Evolutionary conservation across 148 eudicot species (phyloP).

Genomic region (Diospyros lotus): DNA sequence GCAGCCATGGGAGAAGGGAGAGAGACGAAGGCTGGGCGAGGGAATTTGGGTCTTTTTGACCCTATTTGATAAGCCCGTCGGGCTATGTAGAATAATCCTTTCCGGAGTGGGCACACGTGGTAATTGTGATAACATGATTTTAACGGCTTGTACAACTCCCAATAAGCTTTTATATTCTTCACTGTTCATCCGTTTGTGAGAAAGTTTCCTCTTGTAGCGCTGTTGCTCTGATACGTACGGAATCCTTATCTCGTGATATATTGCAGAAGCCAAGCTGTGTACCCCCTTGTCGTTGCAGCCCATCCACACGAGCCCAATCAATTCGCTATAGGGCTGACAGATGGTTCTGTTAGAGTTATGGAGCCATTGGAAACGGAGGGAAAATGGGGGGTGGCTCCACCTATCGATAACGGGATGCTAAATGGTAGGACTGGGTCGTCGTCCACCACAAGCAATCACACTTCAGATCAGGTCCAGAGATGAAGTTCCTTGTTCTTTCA

Average conservation of each 20-base stretch:
- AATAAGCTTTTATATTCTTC: too few relatives aligned
- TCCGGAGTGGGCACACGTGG: too few relatives aligned
- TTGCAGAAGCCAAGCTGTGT: constrained; percentile 60
- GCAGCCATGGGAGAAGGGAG: too few relatives aligned
- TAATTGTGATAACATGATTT: too few relatives aligned
- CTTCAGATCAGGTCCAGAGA: constrained; percentile 66
- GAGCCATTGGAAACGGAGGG: constrained; percentile 77
- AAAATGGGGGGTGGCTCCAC: constrained; percentile 77
- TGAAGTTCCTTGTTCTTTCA: constrained; percentile 25
- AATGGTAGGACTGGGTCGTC: constrained; percentile 69
- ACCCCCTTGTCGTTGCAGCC: constrained; percentile 60
- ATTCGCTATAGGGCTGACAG: constrained; percentile 71
- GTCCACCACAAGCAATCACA: constrained; percentile 64
- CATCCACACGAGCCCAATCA: constrained; percentile 84
- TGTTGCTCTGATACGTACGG: neutral
- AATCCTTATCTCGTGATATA: constrained; percentile 1
- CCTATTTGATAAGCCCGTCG: too few relatives aligned
- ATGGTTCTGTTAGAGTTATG: constrained; percentile 74
- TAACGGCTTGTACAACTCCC: too few relatives aligned
- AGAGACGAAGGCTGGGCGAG: too few relatives aligned
- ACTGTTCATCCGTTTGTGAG: too few relatives aligned
- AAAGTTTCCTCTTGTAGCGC: too few relatives aligned
- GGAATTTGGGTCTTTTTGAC: too few relatives aligned
- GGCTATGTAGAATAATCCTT: too few relatives aligned
- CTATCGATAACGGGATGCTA: constrained; percentile 54